These are phyloP conservation scores for Antarctomyces pellizariae DNA, from an alignment of 495 filamentous ascomycete species.

Conservation along the genomic window DNA sequence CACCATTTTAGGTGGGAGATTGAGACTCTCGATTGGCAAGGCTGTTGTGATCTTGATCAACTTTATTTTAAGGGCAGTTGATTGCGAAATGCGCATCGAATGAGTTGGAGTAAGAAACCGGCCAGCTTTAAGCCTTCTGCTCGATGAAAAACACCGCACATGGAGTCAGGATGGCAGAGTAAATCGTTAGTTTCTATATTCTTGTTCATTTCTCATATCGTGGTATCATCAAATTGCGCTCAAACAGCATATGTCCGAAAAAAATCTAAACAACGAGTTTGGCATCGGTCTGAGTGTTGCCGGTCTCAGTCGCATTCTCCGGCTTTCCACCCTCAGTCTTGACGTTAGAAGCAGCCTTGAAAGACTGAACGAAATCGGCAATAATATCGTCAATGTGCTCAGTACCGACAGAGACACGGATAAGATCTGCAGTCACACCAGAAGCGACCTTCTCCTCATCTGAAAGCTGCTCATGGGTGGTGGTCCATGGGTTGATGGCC, in stretches of 20 bases:
- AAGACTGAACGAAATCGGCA: constrained; percentile 84
- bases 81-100: too few species aligned
- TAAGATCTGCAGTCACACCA: constrained; percentile 78
- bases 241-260: too few species aligned
- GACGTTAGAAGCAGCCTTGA: constrained; percentile 26
- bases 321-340: constrained; percentile 7
- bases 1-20: too few species aligned
- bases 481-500: constrained; percentile 90
- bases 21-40: too few species aligned
- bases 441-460: constrained; percentile 63
- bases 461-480: constrained; percentile 82
- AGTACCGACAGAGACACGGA: constrained; percentile 89
- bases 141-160: too few species aligned
- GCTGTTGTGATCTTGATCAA: too few species aligned
- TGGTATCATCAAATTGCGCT: too few species aligned
- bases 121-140: too few species aligned
- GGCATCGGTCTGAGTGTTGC: constrained; percentile 6
- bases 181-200: neutral
- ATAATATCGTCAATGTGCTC: constrained; percentile 99
- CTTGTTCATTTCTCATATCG: too few species aligned
- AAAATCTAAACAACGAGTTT: constrained; percentile 8
- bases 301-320: constrained; percentile 7
- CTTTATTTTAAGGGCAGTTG: too few species aligned
- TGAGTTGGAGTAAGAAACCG: too few species aligned
- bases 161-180: too few species aligned